phyloP scores from a whole-genome alignment of 2,329 filamentous ascomycete species.

The Diplodia scrobiculata region DNA sequence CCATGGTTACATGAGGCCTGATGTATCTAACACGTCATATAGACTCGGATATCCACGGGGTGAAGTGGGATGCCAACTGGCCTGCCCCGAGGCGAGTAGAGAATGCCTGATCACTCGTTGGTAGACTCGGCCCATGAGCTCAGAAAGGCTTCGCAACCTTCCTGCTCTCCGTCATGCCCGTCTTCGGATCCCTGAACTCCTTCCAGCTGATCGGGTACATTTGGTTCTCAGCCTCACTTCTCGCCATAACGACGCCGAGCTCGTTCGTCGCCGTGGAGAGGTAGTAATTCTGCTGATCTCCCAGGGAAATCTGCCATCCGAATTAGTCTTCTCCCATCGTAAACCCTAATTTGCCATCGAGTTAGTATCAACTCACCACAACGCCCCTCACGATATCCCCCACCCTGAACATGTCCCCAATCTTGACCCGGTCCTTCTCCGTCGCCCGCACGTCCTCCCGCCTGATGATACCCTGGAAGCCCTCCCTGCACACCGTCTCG shows the following conservation, averaged over 20 bases:
- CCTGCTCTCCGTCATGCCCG: constrained; percentile 72
- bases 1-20: too few relatives aligned
- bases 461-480: constrained; percentile 82
- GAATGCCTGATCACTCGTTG: neutral
- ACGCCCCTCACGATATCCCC: constrained; percentile 87
- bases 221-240: constrained; percentile 80
- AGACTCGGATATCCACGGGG: neutral
- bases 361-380: constrained; percentile 60
- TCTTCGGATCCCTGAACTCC: constrained; percentile 84
- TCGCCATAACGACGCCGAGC: constrained; percentile 89
- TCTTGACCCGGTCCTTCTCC: constrained; percentile 91
- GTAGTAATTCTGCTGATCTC: constrained; percentile 94
- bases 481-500: constrained; percentile 67
- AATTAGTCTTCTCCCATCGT: neutral
- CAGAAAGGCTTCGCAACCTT: constrained; percentile 94
- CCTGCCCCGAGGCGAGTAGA: neutral
- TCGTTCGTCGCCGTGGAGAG: constrained; percentile 90
- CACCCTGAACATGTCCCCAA: constrained; percentile 87
- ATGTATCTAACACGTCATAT: too few relatives aligned
- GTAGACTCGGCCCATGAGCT: constrained; percentile 37
- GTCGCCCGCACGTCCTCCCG: constrained; percentile 84
- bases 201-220: constrained; percentile 96
- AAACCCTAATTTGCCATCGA: neutral
- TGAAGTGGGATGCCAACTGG: neutral
- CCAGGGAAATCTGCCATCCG: constrained; percentile 71